Conservation (phyloP, 331 rosid genomes). For the Quercus phellos region DNA sequence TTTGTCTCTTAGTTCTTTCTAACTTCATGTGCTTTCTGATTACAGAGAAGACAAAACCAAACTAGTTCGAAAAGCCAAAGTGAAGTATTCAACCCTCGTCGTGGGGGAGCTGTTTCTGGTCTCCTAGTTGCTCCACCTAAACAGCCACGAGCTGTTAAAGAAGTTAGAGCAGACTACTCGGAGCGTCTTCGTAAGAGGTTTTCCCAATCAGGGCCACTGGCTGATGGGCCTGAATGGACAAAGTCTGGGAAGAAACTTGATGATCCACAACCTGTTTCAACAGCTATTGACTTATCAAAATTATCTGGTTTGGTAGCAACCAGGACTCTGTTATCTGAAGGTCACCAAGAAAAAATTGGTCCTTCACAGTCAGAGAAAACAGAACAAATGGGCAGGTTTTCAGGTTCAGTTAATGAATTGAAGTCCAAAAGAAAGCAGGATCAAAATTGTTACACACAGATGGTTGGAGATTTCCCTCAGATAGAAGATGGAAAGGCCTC, state of each 20-base stretch:
- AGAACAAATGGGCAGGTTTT: slow-evolving; percentile 28
- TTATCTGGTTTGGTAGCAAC: slow-evolving; percentile 60
- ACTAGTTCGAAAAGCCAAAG: slow-evolving; percentile 39
- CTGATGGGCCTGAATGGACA: slow-evolving; percentile 40
- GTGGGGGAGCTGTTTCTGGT: slow-evolving; percentile 56
- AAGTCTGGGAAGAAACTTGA: slow-evolving; percentile 41
- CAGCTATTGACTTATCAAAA: slow-evolving; percentile 39
- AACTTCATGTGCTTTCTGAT: background rate
- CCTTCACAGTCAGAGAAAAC: slow-evolving; percentile 25
- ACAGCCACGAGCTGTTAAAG: slow-evolving; percentile 37
- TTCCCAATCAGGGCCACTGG: slow-evolving; percentile 73
- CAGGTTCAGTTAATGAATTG: slow-evolving; percentile 37
- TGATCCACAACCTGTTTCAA: slow-evolving; percentile 30
- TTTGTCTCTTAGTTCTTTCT: slow-evolving; percentile 8
- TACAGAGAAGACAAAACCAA: slow-evolving; percentile 51
- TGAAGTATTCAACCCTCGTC: slow-evolving; percentile 39
- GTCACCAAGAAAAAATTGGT: slow-evolving; percentile 44
- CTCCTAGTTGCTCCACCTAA: slow-evolving; percentile 42
- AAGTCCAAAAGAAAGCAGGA: slow-evolving; percentile 47
- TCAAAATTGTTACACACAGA: slow-evolving; percentile 33
- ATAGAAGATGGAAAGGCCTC: slow-evolving; percentile 36
- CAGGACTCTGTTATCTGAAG: slow-evolving; percentile 36
- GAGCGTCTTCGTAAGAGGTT: slow-evolving; percentile 38
- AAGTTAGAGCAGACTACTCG: slow-evolving; percentile 27
- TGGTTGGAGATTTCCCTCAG: slow-evolving; percentile 33